Conservation (phyloP, 2,329 filamentous ascomycete species). For the Arthrobotrys musiformis region DNA sequence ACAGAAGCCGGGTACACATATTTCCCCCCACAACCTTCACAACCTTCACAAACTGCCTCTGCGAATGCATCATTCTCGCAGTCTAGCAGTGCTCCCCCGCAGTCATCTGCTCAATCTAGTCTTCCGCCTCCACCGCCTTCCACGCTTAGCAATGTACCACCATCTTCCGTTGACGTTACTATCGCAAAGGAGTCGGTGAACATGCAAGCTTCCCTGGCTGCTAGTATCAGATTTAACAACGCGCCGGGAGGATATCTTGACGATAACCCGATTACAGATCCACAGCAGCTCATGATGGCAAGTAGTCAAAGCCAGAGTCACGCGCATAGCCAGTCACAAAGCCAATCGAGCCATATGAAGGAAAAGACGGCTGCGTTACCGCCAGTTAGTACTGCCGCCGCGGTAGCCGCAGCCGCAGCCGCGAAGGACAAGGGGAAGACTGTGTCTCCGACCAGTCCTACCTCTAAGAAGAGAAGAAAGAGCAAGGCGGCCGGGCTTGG, state of each 20-base stretch:
- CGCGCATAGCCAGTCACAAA: conserved; percentile 34
- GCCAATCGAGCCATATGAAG: conserved; percentile 35
- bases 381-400: conserved; percentile 43
- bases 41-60: conserved; percentile 36
- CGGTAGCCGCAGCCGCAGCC: conserved; percentile 31
- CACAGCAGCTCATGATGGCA: conserved; percentile 54
- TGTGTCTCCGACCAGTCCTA: conserved; percentile 45
- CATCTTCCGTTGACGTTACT: conserved; percentile 59
- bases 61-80: conserved; percentile 42
- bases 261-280: conserved; percentile 75
- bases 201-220: conserved; percentile 63
- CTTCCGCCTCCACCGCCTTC: conserved; percentile 57
- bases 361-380: conserved; percentile 40
- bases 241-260: conserved; percentile 73
- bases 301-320: conserved; percentile 45
- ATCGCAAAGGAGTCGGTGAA: conserved; percentile 62
- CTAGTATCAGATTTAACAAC: conserved; percentile 68
- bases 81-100: conserved; percentile 28
- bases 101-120: conserved; percentile 24
- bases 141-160: conserved; percentile 58
- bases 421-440: conserved; percentile 51
- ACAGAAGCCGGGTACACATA: conserved; percentile 66
- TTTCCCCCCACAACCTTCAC: conserved; percentile 47
- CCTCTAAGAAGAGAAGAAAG: conserved; percentile 53
- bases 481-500: conserved; percentile 46